Evolutionary conservation across 345 rosid species (phyloP).

Genomic region (Raphanus sativus): DNA sequence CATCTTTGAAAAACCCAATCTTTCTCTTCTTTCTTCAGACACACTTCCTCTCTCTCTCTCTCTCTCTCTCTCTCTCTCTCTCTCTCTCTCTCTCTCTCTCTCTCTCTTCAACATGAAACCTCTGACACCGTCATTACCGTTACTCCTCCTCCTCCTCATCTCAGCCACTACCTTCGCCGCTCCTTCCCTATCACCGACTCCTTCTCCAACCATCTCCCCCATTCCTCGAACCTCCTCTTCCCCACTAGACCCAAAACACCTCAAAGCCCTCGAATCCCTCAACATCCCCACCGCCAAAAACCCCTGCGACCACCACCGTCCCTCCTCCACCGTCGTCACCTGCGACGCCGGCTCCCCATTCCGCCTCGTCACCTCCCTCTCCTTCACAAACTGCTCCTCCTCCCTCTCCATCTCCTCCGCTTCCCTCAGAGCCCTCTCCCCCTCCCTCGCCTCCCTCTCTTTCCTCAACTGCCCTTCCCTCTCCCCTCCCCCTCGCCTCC

Average conservation of each 20-base stretch:
- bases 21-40: slow-evolving; percentile 24
- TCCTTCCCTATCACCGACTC: slow-evolving; percentile 39
- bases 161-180: slow-evolving; percentile 31
- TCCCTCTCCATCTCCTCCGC: slow-evolving; percentile 62
- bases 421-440: slow-evolving; percentile 69
- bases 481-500: slow-evolving; percentile 56
- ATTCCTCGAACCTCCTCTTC: slow-evolving; percentile 36
- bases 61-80: slow-evolving; percentile 27
- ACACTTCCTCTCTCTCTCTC: slow-evolving; percentile 27
- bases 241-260: slow-evolving; percentile 76
- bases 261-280: slow-evolving; percentile 70
- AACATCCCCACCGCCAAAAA: slow-evolving; percentile 61
- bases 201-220: slow-evolving; percentile 32
- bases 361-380: slow-evolving; percentile 69
- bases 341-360: slow-evolving; percentile 70
- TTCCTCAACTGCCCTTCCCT: slow-evolving; percentile 67
- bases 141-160: slow-evolving; percentile 36
- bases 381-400: slow-evolving; percentile 73
- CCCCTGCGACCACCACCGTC: slow-evolving; percentile 63
- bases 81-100: slow-evolving; percentile 31
- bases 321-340: slow-evolving; percentile 47
- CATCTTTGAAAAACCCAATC: slow-evolving; percentile 37
- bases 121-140: slow-evolving; percentile 36
- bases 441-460: slow-evolving; percentile 62
- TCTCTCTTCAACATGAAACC: slow-evolving; percentile 47